Evolutionary conservation across 2,329 filamentous ascomycete genomes (phyloP).

Genomic region (Microcyclospora tardicrescens): DNA sequence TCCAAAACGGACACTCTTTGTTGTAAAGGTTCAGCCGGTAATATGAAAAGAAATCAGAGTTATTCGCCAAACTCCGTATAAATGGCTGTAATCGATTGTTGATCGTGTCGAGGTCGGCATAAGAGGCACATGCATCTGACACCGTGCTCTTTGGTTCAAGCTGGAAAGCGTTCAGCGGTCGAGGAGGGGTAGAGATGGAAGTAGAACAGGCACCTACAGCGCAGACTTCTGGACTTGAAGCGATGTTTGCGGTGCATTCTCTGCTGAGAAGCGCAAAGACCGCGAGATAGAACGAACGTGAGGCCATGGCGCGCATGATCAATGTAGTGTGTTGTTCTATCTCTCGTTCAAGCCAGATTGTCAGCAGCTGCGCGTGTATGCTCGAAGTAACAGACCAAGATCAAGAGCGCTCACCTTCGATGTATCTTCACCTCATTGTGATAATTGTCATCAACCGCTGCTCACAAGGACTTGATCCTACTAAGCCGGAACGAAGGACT

Average conservation of each 20-base stretch:
- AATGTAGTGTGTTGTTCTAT: neutral
- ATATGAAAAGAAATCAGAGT: conserved; percentile 96
- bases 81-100: conserved; percentile 66
- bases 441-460: conserved; percentile 1
- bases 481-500: neutral
- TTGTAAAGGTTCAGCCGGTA: conserved; percentile 92
- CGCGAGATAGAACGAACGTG: conserved; percentile 43
- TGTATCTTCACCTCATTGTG: conserved; percentile 1
- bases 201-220: conserved; percentile 35
- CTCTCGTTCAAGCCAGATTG: conserved; percentile 6
- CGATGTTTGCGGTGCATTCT: conserved; percentile 27
- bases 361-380: neutral
- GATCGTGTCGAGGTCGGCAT: conserved; percentile 73
- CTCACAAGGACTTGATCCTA: neutral
- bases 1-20: conserved; percentile 92
- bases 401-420: neutral
- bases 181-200: conserved; percentile 16
- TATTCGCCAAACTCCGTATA: conserved; percentile 66
- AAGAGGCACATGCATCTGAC: conserved; percentile 87
- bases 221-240: conserved; percentile 36
- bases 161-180: conserved; percentile 39
- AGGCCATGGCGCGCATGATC: conserved; percentile 13
- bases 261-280: conserved; percentile 44
- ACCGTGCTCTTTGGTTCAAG: conserved; percentile 82
- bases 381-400: neutral